phyloP scores from a whole-genome alignment of 306 rosid species.

The Inga laurina region DNA sequence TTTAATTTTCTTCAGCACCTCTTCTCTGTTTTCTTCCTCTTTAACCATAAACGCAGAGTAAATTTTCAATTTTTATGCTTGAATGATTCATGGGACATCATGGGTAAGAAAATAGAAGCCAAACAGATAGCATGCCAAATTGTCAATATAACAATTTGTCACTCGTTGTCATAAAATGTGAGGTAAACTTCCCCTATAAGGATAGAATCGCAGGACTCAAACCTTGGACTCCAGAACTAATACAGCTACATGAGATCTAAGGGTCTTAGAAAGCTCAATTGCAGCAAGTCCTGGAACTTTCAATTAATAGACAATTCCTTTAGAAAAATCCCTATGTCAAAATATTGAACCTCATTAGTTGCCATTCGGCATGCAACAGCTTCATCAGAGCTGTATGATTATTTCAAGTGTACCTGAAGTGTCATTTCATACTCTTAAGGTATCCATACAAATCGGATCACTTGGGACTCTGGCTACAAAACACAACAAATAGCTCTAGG shows the following conservation, averaged over 20 bases:
- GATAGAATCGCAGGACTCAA: conserved; percentile 10
- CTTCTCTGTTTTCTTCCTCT: no score
- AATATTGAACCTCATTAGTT: conserved; percentile 87
- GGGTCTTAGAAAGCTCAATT: conserved; percentile 73
- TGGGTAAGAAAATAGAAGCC: not conserved
- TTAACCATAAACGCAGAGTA: no score
- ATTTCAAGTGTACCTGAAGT: no score
- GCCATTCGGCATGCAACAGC: conserved; percentile 77
- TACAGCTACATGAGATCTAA: conserved; percentile 85
- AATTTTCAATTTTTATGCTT: conserved; percentile 7
- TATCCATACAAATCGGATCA: no score
- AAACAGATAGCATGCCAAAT: conserved; percentile 2
- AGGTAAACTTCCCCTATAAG: conserved; percentile 17
- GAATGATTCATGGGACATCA: conserved; percentile 8
- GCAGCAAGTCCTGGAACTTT: conserved; percentile 82
- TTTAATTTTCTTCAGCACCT: no score
- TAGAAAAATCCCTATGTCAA: conserved; percentile 66
- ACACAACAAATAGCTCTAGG: no score
- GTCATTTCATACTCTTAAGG: no score
- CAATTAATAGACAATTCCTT: conserved; percentile 61
- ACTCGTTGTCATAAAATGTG: conserved; percentile 2
- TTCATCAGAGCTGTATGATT: conserved; percentile 82
- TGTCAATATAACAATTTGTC: conserved; percentile 24
- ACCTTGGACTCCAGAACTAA: conserved; percentile 95
- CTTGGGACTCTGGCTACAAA: no score